Conservation (phyloP, 306 rosid genomes). For the Luffa aegyptiaca region DNA sequence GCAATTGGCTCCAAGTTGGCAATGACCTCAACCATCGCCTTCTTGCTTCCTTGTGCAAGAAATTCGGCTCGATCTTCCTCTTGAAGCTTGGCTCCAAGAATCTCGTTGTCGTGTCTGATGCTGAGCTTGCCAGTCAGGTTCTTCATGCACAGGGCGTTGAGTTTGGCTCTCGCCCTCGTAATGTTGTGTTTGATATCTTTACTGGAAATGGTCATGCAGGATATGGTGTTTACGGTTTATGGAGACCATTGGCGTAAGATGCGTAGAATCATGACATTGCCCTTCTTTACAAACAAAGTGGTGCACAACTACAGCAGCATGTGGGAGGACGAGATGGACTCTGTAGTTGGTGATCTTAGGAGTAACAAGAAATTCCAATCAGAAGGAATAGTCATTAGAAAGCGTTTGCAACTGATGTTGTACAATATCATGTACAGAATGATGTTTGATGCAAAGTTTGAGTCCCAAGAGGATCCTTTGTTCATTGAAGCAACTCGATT, state of each 20-base stretch:
- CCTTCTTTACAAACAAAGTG: conserved; percentile 82
- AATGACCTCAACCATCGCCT: conserved; percentile 70
- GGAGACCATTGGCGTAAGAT: conserved; percentile 89
- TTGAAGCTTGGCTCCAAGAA: conserved; percentile 71
- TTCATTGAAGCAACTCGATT: conserved; percentile 54
- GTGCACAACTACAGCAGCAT: conserved; percentile 50
- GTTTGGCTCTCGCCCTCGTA: conserved; percentile 66
- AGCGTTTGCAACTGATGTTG: conserved; percentile 54
- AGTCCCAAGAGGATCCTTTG: too few relatives aligned
- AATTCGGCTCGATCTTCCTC: conserved; percentile 48
- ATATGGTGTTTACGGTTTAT: conserved; percentile 70
- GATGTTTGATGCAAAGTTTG: too few relatives aligned
- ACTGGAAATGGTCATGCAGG: conserved; percentile 77
- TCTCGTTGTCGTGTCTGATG: conserved; percentile 57
- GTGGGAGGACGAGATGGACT: conserved; percentile 84
- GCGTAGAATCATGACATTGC: conserved; percentile 73
- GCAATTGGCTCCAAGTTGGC: conserved; percentile 83
- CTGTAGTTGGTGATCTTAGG: conserved; percentile 48
- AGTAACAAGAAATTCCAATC: conserved; percentile 24
- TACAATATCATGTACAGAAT: conserved; percentile 77
- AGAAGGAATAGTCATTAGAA: conserved; percentile 54
- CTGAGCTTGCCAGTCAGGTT: conserved; percentile 52
- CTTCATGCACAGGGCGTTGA: conserved; percentile 71
- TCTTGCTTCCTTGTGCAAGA: conserved; percentile 47
- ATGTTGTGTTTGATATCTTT: conserved; percentile 68